phyloP scores from a whole-genome alignment of 140 eudicot species.

The Oenanthe javanica region DNA sequence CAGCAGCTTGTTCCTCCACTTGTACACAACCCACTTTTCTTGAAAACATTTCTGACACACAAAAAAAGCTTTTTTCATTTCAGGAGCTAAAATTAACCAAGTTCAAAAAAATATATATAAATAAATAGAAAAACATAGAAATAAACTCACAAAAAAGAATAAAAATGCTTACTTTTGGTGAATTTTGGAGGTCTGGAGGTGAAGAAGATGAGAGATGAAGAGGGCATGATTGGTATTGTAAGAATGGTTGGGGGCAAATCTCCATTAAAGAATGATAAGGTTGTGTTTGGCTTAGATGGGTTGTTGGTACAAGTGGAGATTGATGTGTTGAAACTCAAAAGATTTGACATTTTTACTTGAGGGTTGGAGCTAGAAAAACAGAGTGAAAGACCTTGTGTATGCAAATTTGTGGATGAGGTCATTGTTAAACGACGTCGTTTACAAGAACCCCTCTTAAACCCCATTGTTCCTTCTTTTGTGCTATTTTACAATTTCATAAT shows the following conservation, averaged over 20 bases:
- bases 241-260: constrained; percentile 24
- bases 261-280: constrained; percentile 20
- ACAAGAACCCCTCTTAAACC: neutral
- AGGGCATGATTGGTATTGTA: constrained; percentile 16
- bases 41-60: constrained; percentile 30
- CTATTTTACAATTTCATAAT: no score
- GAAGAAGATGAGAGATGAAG: constrained; percentile 13
- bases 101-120: no score
- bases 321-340: constrained; percentile 17
- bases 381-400: neutral
- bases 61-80: neutral
- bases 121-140: neutral
- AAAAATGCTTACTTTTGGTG: constrained; percentile 26
- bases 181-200: constrained; percentile 15
- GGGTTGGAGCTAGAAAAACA: neutral
- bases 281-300: constrained; percentile 15
- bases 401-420: neutral
- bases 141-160: neutral
- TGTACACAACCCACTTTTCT: constrained; percentile 25
- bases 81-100: neutral
- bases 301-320: constrained; percentile 16
- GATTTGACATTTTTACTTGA: constrained; percentile 17
- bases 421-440: neutral
- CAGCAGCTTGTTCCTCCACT: constrained; percentile 42
- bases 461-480: neutral